Evolutionary conservation across 768 basidiomycete species (phyloP), one percentile per base, ranked within the genome.

Genomic region (Pulveroboletus frians): DNA sequence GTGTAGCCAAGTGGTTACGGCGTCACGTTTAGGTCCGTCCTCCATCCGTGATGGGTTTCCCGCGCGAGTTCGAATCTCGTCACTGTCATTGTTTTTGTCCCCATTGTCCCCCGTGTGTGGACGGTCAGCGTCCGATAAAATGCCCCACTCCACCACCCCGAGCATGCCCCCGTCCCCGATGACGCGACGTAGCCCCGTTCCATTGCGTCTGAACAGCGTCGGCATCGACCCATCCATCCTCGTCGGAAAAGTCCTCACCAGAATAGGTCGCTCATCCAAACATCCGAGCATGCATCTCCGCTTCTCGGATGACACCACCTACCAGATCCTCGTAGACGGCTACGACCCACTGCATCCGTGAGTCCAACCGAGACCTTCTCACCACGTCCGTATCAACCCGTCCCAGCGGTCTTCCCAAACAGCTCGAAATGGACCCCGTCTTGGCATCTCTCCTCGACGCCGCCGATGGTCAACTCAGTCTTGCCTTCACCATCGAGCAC

Each of bases 51-150:
- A 76, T 76, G 75, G 75, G 75, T 74, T 73, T 73, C 64, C 75
- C 75, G 74, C 75, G 75, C 75, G 75, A 76, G 75, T 76, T 76
- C 75, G 75, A 76, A 77, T 76, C 75, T 76, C 75, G 75, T 76
- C 75, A 76, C 72, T 76, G 74, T 76, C 75, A 76, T 20, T 29
- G 4, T 57, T 58, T 58, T 47, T 52, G 21, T 20, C 2, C 9
- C 40, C 50, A 52, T 54, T 50, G 60, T 58, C 52, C 51, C 48
- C 39, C 15, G 7, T 23, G 21, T 36, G 52, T 52, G 51, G 49
- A 39, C 50, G 6, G 3, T 11, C 20, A 31, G 13, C 3, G 1
- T 0, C 35, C 35, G 41, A 57, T 60, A 57, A 18, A 4, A 63
- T 63, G 62, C 27, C 54, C 34, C 5, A 17, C 42, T 43, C 26